These are phyloP conservation scores for Ilyonectria robusta DNA, from an alignment of 2,329 filamentous ascomycete species.

Conservation along the genomic window DNA sequence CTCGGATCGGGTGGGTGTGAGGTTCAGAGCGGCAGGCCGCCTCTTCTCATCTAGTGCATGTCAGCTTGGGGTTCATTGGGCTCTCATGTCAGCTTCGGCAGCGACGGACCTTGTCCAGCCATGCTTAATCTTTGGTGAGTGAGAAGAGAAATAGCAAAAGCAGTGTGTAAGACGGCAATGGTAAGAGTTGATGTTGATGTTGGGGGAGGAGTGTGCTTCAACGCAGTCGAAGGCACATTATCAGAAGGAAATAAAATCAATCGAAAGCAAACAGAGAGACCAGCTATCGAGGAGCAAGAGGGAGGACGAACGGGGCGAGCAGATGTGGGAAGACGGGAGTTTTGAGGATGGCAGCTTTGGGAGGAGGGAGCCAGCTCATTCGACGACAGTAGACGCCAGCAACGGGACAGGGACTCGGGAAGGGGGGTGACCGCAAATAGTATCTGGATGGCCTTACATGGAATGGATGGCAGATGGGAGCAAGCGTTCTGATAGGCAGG, in stretches of 20 bases:
- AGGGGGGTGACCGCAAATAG: conserved; percentile 46
- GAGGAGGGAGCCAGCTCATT: conserved; percentile 50
- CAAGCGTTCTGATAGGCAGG: conserved; percentile 49
- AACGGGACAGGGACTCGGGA: conserved; percentile 47
- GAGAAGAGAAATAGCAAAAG: conserved; percentile 24
- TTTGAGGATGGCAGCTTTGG: conserved; percentile 61
- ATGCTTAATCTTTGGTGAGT: conserved; percentile 48
- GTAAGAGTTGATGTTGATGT: conserved; percentile 18
- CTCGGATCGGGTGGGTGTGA: conserved; percentile 64
- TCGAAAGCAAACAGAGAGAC: conserved; percentile 62
- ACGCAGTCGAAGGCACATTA: conserved; percentile 46
- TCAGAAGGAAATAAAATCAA: conserved; percentile 51
- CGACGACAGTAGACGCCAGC: conserved; percentile 55
- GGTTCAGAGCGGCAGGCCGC: conserved; percentile 70
- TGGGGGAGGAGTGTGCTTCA: conserved; percentile 36
- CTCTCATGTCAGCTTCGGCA: conserved; percentile 11
- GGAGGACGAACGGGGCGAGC: conserved; percentile 51
- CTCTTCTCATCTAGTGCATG: conserved; percentile 64
- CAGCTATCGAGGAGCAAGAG: conserved; percentile 68
- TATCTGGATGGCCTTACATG: conserved; percentile 46
- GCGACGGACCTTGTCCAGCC: conserved; percentile 58
- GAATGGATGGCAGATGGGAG: not conserved
- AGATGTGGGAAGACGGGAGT: conserved; percentile 62
- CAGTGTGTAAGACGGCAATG: conserved; percentile 22
- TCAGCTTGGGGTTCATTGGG: conserved; percentile 40